Percentiles rank a stretch among this genome's conserved stretches.
Conservation (phyloP, 176 grass and related monocot genomes). For the Cocos nucifera region DNA sequence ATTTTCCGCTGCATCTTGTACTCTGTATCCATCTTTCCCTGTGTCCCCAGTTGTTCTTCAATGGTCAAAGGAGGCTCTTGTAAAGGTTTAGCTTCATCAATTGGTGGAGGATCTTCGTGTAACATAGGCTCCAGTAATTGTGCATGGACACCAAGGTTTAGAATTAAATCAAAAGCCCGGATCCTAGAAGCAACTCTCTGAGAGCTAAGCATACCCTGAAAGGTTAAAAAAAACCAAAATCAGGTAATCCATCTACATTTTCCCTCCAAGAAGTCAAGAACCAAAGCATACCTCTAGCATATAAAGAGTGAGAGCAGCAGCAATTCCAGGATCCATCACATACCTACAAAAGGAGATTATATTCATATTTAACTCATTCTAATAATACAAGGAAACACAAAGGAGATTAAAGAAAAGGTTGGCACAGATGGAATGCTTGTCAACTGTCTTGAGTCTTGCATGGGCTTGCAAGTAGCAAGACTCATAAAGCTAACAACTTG, state of each 20-base stretch:
- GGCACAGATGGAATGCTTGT: no score
- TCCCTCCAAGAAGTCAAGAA: background rate
- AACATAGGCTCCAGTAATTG: slow-evolving; percentile 91
- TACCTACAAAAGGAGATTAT: slow-evolving; percentile 56
- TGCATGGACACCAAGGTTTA: slow-evolving; percentile 91
- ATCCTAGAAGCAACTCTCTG: slow-evolving; percentile 63
- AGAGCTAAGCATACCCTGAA: slow-evolving; percentile 89
- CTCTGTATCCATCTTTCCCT: slow-evolving; percentile 32
- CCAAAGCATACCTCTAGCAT: slow-evolving; percentile 73
- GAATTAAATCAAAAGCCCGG: slow-evolving; percentile 88
- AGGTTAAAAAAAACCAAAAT: slow-evolving; percentile 14
- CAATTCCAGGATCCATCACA: slow-evolving; percentile 78
- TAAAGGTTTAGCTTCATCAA: slow-evolving; percentile 46
- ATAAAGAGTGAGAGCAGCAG: slow-evolving; percentile 87
- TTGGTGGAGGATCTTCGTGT: slow-evolving; percentile 50
- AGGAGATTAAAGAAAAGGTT: no score
- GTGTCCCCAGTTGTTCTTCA: slow-evolving; percentile 42
- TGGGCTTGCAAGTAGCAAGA: no score
- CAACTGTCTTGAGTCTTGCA: no score
- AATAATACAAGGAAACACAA: no score
- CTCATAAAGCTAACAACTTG: no score
- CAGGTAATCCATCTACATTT: slow-evolving; percentile 9
- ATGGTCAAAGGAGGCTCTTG: slow-evolving; percentile 52
- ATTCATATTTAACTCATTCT: background rate
- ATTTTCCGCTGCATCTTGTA: slow-evolving; percentile 34